Evolutionary conservation across 106 monocot species (phyloP).

Genomic region (Posidonia australis): DNA sequence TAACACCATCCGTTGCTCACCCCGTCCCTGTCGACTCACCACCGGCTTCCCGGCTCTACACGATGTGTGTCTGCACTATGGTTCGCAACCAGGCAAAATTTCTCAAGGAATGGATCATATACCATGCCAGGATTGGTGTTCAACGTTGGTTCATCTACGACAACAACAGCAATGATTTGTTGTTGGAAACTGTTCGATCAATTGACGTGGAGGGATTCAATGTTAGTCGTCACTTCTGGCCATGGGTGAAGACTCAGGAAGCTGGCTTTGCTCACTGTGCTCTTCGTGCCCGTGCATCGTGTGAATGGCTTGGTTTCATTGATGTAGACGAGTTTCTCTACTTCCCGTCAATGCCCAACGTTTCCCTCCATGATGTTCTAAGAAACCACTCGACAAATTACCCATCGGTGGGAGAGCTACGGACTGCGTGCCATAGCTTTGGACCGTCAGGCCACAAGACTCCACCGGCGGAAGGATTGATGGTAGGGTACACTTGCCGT

Average conservation of each 20-base stretch:
- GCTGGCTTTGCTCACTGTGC: conserved; percentile 96
- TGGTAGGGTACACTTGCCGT: conserved; percentile 72
- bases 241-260: conserved; percentile 93
- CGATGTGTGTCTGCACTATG: conserved; percentile 95
- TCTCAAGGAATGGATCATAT: conserved; percentile 71
- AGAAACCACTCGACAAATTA: conserved; percentile 32
- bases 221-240: conserved; percentile 56
- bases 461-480: conserved; percentile 48
- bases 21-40: conserved; percentile 18
- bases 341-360: conserved; percentile 28
- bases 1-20: conserved; percentile 57
- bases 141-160: conserved; percentile 89
- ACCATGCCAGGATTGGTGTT: conserved; percentile 67
- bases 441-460: conserved; percentile 69
- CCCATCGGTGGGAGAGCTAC: conserved; percentile 59
- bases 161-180: conserved; percentile 83
- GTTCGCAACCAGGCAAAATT: conserved; percentile 91
- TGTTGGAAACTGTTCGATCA: conserved; percentile 27
- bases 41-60: conserved; percentile 11
- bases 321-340: conserved; percentile 95
- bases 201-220: conserved; percentile 20
- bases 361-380: conserved; percentile 41
- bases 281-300: conserved; percentile 43
- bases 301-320: conserved; percentile 90
- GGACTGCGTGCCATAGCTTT: conserved; percentile 73